Conservation (phyloP, 2,329 filamentous ascomycete species). For the Fusarium dimerum region DNA sequence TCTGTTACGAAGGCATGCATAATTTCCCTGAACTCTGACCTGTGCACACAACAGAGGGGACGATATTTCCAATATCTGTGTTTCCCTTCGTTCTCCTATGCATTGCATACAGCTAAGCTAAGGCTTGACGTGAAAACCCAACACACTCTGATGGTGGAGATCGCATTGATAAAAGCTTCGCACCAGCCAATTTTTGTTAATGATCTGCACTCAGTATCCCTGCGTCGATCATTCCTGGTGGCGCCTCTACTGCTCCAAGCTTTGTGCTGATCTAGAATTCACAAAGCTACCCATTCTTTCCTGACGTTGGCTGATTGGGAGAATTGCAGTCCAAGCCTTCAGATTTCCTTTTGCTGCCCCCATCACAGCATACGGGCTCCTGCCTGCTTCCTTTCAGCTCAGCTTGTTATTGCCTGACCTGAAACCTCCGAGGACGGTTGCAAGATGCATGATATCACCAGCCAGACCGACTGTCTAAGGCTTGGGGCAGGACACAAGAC, state of each 20-base stretch:
- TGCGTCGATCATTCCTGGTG: constrained; percentile 30
- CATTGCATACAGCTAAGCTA: too few relatives aligned
- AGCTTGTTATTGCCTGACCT: neutral
- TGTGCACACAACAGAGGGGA: too few relatives aligned
- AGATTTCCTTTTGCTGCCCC: too few relatives aligned
- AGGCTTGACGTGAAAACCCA: neutral
- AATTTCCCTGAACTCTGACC: too few relatives aligned
- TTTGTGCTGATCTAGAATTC: constrained; percentile 11
- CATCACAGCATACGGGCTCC: too few relatives aligned
- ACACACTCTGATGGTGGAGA: constrained; percentile 16
- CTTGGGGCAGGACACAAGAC: neutral
- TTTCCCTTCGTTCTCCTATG: too few relatives aligned
- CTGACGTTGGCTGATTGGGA: too few relatives aligned
- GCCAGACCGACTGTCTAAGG: neutral
- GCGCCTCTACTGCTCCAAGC: constrained; percentile 21
- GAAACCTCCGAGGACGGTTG: neutral
- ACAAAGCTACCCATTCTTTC: constrained; percentile 1
- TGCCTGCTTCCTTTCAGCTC: neutral
- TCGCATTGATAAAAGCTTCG: constrained; percentile 14
- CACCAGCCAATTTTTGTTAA: constrained; percentile 22
- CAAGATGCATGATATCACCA: neutral
- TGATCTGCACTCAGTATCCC: constrained; percentile 28
- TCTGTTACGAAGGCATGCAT: too few relatives aligned
- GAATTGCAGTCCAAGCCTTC: too few relatives aligned
- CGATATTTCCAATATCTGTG: too few relatives aligned